Conservation (phyloP, 768 basidiomycete species). For the Baorangia bicolor region DNA sequence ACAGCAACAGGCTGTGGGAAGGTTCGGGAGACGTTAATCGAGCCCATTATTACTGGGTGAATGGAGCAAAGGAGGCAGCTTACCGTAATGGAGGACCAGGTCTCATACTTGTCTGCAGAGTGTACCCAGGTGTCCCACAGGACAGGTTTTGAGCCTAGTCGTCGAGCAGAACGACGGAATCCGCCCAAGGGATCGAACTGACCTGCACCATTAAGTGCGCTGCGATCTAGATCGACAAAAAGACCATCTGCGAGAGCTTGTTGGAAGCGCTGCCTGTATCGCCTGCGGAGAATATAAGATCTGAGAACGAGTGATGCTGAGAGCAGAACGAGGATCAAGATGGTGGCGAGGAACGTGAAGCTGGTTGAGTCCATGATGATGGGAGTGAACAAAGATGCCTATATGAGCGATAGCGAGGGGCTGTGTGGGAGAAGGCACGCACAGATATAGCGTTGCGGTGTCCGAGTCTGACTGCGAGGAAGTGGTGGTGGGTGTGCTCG, state of each 20-base stretch:
- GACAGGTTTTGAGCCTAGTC: slow-evolving; percentile 12
- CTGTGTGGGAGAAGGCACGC: slow-evolving; percentile 14
- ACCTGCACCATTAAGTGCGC: background rate
- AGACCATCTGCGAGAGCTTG: slow-evolving; percentile 51
- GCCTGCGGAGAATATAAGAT: slow-evolving; percentile 58
- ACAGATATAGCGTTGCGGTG: slow-evolving; percentile 32
- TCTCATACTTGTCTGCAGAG: background rate
- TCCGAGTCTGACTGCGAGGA: slow-evolving; percentile 7
- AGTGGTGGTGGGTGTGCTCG: slow-evolving; percentile 2
- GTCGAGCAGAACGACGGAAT: slow-evolving; percentile 4
- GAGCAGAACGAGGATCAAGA: slow-evolving; percentile 63
- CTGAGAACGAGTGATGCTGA: slow-evolving; percentile 64
- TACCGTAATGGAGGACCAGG: slow-evolving; percentile 20
- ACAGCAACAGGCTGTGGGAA: slow-evolving; percentile 20
- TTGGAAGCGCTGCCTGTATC: slow-evolving; percentile 52
- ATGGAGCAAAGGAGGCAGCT: background rate
- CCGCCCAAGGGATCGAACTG: background rate
- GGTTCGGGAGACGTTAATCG: background rate
- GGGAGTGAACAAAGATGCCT: background rate
- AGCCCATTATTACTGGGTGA: background rate
- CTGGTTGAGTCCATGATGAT: slow-evolving; percentile 35
- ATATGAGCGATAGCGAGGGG: slow-evolving; percentile 2
- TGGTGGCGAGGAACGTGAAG: slow-evolving; percentile 71
- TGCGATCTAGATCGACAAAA: slow-evolving; percentile 32
- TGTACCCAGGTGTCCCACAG: slow-evolving; percentile 18